Evolutionary conservation across 2,329 filamentous ascomycete species (phyloP), one percentile per base, ranked within the genome.

Genomic region (Xylariales sp.): DNA sequence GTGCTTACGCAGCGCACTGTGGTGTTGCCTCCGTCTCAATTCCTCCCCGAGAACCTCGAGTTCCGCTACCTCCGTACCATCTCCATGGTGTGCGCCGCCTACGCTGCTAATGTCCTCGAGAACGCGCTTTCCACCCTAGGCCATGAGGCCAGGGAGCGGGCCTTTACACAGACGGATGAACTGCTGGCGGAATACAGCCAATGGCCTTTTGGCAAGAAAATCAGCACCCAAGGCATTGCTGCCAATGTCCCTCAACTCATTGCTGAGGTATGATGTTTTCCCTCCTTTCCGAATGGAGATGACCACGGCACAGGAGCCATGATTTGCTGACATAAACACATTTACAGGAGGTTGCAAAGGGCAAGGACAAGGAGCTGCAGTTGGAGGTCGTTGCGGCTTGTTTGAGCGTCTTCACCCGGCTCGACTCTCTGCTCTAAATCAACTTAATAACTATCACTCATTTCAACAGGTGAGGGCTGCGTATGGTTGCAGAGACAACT

Each of bases 351-450:
- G 74, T 95, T 50, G 86, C 83, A 64, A 84, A 79, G 45, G 78
- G 77, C 57, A 95, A 94, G 64, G 91, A 97, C 52, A 94, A 88
- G 69, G 93, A 98, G 61, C 75, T 97, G 54, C 93, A 97, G 63
- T 76, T 98, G 48, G 93, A 98, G 77, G 91, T 95, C 56, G 88
- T 98, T 38, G 90, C 93, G 37, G 93, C 93, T 51, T 97, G 93
- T 65, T 69, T 98, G 63, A 95, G 86, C 68, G 93, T 98, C 56
- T 98, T 98, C 64, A 98, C 93, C 48, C 81, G 91, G 59, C 85
- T 98, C 55, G 93, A 98, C 69, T 97, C 93, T 36, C 74, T 98
- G 45, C 82, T 98, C 61, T 98, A 78, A 69, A 47, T n/a, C 14
- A 12, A 20, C 15, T 24, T n/a, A n/a, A n/a, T n/a, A n/a, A n/a